Evolutionary conservation across 108 stramenopile genomes (phyloP).

Genomic region (Cyclostephanos tholiformis): DNA sequence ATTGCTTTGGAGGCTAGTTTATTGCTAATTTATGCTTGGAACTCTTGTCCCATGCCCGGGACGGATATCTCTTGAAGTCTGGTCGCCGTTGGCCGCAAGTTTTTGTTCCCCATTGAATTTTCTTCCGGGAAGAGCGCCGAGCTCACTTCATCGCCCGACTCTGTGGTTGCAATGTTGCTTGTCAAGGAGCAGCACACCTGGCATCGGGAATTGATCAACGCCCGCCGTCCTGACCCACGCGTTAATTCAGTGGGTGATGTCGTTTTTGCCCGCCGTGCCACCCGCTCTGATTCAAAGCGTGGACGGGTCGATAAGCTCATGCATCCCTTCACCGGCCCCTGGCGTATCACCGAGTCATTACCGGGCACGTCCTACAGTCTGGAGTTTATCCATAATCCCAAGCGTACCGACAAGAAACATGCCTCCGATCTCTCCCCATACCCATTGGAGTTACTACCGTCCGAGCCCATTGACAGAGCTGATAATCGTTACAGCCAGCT

Average conservation of each 20-base stretch:
- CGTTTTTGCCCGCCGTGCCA: neutral
- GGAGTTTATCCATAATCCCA: neutral
- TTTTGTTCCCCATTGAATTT: constrained; percentile 39
- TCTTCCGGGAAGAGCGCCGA: constrained; percentile 5
- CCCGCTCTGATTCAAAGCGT: neutral
- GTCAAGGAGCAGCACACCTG: neutral
- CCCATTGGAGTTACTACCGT: constrained; percentile 3
- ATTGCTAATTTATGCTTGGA: constrained; percentile 9
- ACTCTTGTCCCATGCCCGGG: constrained; percentile 21
- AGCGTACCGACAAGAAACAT: constrained; percentile 4
- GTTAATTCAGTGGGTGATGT: neutral
- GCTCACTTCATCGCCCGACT: constrained; percentile 1
- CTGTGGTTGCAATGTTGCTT: no score
- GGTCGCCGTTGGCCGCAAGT: constrained; percentile 25
- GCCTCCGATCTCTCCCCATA: constrained; percentile 14
- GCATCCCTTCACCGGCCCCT: constrained; percentile 12
- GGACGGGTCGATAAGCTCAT: constrained; percentile 3
- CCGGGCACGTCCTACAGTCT: neutral
- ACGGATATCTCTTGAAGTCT: neutral
- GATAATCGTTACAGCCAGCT: constrained; percentile 1
- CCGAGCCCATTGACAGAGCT: neutral
- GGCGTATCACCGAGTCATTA: neutral
- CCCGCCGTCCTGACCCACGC: neutral
- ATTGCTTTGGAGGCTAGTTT: neutral
- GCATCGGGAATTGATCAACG: constrained; percentile 19